Evolutionary conservation across 176 grass and related monocot genomes (phyloP).

Genomic region (Microstegium vimineum): DNA sequence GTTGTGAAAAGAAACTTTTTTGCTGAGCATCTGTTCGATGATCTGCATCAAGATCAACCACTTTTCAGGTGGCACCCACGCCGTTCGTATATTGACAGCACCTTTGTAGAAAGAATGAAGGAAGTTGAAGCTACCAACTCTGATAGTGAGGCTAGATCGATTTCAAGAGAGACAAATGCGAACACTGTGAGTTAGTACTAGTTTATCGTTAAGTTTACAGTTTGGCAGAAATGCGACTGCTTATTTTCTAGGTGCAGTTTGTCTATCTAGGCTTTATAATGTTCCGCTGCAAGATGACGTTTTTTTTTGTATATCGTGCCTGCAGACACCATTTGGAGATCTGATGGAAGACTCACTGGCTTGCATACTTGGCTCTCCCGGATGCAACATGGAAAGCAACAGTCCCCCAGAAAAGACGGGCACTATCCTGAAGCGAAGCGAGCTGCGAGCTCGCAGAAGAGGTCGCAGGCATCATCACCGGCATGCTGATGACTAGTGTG

Average conservation of each 20-base stretch:
- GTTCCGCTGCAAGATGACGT: background rate
- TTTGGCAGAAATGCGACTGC: background rate
- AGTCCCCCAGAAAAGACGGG: conserved; percentile 6
- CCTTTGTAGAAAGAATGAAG: conserved; percentile 34
- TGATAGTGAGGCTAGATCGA: background rate
- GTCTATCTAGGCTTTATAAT: background rate
- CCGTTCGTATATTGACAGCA: conserved; percentile 36
- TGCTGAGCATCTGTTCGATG: conserved; percentile 66
- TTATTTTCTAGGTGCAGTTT: background rate
- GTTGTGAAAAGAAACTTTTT: conserved; percentile 58
- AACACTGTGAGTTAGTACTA: conserved; percentile 28
- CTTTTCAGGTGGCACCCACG: conserved; percentile 62
- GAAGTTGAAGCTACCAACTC: conserved; percentile 26
- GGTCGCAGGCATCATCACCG: conserved; percentile 10
- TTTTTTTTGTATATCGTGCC: background rate
- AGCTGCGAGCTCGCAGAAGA: conserved; percentile 33
- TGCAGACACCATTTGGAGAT: conserved; percentile 40
- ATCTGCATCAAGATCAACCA: conserved; percentile 57
- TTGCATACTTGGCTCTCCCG: conserved; percentile 52
- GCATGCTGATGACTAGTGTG: background rate
- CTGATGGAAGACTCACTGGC: conserved; percentile 62
- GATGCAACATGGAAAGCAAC: conserved; percentile 33
- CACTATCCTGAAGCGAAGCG: conserved; percentile 27
- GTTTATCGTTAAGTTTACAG: conserved; percentile 11
- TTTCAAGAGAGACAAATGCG: conserved; percentile 28